Evolutionary conservation across 345 rosid species (phyloP), one percentile per base, ranked within the genome.

Genomic region (Hypericum perforatum): DNA sequence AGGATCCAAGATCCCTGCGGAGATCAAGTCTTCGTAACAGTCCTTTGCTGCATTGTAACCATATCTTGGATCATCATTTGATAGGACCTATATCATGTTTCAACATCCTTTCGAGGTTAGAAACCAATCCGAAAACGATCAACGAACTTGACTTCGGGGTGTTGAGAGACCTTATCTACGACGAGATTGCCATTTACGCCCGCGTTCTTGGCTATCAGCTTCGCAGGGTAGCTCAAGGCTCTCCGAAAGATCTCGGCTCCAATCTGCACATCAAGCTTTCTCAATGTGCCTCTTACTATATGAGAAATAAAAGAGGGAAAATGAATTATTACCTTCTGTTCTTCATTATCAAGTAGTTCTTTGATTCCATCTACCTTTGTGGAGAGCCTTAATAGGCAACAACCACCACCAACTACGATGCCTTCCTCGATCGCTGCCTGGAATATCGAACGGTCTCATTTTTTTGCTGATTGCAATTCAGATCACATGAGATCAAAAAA

Each of bases 401-500:
- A 90, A 46, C 95, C 97, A 55, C 96, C 97, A 45, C 96, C 96
- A 46, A 84, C 89, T 49, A 90, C 89, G 41, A 90, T 73, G 42
- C 97, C 96, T 84, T 91, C 95, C 76, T 91, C 98, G 40, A 84
- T 81, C 42, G 96, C 94, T 46, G 96, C 84, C 98, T 91, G 74
- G 64, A 64, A 53, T 62, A 53, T 49, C 36, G 40, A 54, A 72
- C 43, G 57, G 50, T 42, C 57, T 44, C 59, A 52, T 43, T 43
- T 22, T 4, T 52, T 45, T 29, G 7, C 22, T 40, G 39, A 12
- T 44, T 13, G 22, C 2, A 45, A 9, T 9, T 14, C 22, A 60
- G 58, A 39, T 16, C 54, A 54, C 43, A 32, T 0, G 0, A 3
- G 1, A 22, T 11, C 38, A 56, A 37, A 63, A 45, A 40, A 16